Evolutionary conservation across 768 basidiomycete species (phyloP).

Genomic region (Kwoniella dendrophila): DNA sequence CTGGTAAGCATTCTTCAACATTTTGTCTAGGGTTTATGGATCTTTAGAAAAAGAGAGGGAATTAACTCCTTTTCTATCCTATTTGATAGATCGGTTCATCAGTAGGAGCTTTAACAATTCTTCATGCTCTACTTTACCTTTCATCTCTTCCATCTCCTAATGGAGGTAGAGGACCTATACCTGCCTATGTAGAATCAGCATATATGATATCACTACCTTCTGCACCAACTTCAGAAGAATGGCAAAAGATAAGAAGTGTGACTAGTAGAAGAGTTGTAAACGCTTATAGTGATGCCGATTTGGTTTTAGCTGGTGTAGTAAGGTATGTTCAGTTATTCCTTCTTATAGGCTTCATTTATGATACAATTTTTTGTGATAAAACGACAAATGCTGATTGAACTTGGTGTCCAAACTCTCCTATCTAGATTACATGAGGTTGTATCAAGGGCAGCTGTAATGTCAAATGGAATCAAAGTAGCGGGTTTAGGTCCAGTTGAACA

Average conservation of each 20-base stretch:
- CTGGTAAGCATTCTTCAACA: conserved; percentile 48
- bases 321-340: conserved; percentile 38
- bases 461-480: conserved; percentile 50
- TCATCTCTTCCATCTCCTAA: conserved; percentile 39
- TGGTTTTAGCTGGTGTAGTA: conserved; percentile 57
- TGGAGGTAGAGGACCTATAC: conserved; percentile 31
- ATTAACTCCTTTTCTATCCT: too few species aligned
- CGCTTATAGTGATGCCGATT: conserved; percentile 56
- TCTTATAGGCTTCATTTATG: not conserved
- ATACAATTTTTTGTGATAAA: not conserved
- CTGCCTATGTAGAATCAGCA: conserved; percentile 58
- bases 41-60: not conserved
- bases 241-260: conserved; percentile 54
- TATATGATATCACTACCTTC: conserved; percentile 58
- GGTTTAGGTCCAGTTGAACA: conserved; percentile 54
- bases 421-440: conserved; percentile 58
- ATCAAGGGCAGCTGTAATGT: conserved; percentile 52
- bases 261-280: conserved; percentile 57
- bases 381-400: not conserved
- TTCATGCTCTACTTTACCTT: conserved; percentile 55
- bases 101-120: conserved; percentile 58
- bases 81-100: conserved; percentile 57
- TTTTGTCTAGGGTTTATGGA: not conserved
- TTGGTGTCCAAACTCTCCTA: not conserved
- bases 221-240: conserved; percentile 55